phyloP scores from a whole-genome alignment of 2,329 filamentous ascomycete genomes.

The Metarhizium robertsii region DNA sequence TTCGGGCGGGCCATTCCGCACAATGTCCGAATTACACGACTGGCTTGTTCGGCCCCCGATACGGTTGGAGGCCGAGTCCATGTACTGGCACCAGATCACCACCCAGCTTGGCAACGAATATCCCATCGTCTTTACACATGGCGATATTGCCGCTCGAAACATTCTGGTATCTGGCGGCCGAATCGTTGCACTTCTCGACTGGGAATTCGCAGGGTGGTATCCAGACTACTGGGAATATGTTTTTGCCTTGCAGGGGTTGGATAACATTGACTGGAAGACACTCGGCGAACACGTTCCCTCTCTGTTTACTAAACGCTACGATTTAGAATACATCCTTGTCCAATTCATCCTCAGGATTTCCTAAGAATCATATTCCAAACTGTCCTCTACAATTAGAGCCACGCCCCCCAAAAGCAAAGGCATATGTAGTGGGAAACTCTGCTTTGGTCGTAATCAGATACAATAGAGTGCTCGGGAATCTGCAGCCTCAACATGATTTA shows the following conservation, averaged over 20 bases:
- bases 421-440: no score
- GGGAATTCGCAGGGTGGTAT: constrained; percentile 9
- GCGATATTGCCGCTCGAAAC: constrained; percentile 8
- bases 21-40: constrained; percentile 11
- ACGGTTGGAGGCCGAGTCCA: constrained; percentile 6
- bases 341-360: neutral
- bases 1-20: constrained; percentile 13
- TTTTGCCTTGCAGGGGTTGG: constrained; percentile 7
- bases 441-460: no score
- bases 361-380: neutral
- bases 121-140: constrained; percentile 11
- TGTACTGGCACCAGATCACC: constrained; percentile 16
- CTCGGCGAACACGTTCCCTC: neutral
- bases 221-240: constrained; percentile 9
- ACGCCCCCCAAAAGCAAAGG: no score
- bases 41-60: constrained; percentile 15
- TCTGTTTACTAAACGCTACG: neutral
- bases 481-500: no score
- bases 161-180: constrained; percentile 8
- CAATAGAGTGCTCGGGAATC: no score
- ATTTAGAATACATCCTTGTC: neutral
- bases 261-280: constrained; percentile 10
- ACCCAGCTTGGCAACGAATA: constrained; percentile 10
- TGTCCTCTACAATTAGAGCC: no score
- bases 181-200: constrained; percentile 7